phyloP scores from a whole-genome alignment of 129 eudicot species.

The Centaurea solstitialis region DNA sequence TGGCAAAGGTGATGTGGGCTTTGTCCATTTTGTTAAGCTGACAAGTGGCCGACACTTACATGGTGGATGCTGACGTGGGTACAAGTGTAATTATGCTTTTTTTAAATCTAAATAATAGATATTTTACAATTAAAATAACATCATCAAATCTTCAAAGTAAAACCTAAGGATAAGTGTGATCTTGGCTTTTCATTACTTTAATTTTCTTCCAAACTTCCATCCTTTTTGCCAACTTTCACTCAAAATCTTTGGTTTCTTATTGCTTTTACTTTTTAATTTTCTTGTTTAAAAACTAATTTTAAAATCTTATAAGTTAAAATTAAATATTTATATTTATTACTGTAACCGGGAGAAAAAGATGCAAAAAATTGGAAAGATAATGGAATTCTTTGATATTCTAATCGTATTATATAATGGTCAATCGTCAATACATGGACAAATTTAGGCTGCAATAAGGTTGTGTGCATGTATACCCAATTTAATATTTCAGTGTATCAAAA shows the following conservation, averaged over 20 bases:
- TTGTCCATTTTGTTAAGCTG: not conserved
- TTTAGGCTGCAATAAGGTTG: not conserved
- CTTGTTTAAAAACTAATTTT: not conserved
- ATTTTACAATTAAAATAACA: constrained; percentile 21
- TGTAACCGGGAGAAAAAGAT: too few relatives aligned
- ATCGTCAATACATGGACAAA: not conserved
- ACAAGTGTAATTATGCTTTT: constrained; percentile 15
- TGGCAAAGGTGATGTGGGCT: constrained; percentile 28
- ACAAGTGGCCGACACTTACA: constrained; percentile 42
- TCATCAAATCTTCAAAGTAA: constrained; percentile 46
- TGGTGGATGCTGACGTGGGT: constrained; percentile 38
- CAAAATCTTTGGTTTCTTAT: constrained; percentile 4
- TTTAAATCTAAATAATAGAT: not conserved
- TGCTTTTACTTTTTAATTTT: not conserved
- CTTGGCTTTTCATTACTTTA: constrained; percentile 33
- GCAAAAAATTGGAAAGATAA: too few relatives aligned
- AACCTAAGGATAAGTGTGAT: constrained; percentile 36
- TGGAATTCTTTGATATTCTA: too few relatives aligned
- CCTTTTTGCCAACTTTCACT: constrained; percentile 22
- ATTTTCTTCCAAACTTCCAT: constrained; percentile 21
- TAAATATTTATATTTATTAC: too few relatives aligned
- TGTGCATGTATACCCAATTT: not conserved
- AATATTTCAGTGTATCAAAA: too few relatives aligned
- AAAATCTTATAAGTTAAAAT: too few relatives aligned
- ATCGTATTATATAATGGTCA: not conserved